A percentile compares a stretch with the other conserved stretches of the same genome.
Evolutionary conservation across 305 asterid species (phyloP).

Genomic region (Fraxinus xanthoxyloides): DNA sequence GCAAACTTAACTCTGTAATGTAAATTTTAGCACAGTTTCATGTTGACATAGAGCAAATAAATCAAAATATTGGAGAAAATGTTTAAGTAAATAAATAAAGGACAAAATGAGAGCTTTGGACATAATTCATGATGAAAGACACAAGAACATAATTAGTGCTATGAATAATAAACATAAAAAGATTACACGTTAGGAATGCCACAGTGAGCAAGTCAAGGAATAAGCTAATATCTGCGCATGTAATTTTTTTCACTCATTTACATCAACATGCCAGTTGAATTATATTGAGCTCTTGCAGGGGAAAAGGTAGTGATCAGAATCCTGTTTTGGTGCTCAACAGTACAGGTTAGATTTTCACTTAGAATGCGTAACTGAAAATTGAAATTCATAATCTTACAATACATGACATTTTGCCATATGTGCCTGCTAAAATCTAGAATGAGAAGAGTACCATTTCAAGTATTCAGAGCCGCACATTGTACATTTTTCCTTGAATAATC

Average conservation of each 20-base stretch:
- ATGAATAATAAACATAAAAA: not conserved
- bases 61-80: not conserved
- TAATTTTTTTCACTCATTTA: not conserved
- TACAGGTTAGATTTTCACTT: not conserved
- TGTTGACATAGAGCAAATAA: not conserved
- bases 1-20: not conserved
- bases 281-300: not conserved
- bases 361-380: not conserved
- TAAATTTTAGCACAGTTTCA: slow-evolving; percentile 3
- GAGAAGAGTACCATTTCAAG: not conserved
- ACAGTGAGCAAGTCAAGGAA: not conserved
- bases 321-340: not conserved
- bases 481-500: not conserved
- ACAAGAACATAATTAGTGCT: not conserved
- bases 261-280: not conserved
- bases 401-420: not conserved
- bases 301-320: not conserved
- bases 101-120: not conserved
- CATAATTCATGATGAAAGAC: not conserved
- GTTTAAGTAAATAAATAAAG: not conserved
- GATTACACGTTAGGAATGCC: not conserved
- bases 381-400: not conserved
- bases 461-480: not conserved
- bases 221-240: not conserved
- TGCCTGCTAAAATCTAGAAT: slow-evolving; percentile 1